These are phyloP conservation scores for Boletellus dicymbophilus DNA, from an alignment of 1,284 basidiomycete species.

Conservation along the genomic window DNA sequence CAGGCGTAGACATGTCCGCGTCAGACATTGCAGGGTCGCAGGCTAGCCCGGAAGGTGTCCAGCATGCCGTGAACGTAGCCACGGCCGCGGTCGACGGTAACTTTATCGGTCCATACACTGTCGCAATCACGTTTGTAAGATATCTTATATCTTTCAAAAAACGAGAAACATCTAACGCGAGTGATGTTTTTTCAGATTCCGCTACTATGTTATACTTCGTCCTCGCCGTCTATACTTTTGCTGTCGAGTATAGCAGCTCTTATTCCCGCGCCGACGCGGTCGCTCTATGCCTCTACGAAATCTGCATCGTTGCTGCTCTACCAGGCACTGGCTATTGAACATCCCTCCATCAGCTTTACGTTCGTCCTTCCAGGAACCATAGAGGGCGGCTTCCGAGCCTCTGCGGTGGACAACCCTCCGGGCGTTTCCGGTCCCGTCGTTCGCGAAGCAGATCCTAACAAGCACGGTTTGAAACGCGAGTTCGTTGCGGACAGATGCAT, in stretches of 20 bases:
- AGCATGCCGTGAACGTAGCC: constrained; percentile 54
- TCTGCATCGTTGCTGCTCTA: constrained; percentile 79
- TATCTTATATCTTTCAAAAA: neutral
- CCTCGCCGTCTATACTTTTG: constrained; percentile 75
- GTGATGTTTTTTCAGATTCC: constrained; percentile 61
- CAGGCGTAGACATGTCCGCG: constrained; percentile 54
- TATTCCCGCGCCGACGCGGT: constrained; percentile 84
- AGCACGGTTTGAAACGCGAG: constrained; percentile 54
- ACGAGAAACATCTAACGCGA: no score
- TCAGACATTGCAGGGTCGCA: constrained; percentile 37
- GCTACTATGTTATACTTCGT: constrained; percentile 68
- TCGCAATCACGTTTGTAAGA: constrained; percentile 69
- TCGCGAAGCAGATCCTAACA: constrained; percentile 55
- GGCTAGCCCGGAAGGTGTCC: constrained; percentile 48
- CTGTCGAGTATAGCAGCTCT: constrained; percentile 81
- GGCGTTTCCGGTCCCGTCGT: constrained; percentile 23
- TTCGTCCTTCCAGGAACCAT: constrained; percentile 62
- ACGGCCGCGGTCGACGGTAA: constrained; percentile 59
- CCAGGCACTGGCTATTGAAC: constrained; percentile 79
- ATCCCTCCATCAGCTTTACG: constrained; percentile 63
- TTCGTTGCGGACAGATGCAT: constrained; percentile 59
- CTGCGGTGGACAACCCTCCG: constrained; percentile 66
- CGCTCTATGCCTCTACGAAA: constrained; percentile 87
- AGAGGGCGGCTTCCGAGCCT: constrained; percentile 79
- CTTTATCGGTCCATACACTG: constrained; percentile 63